Percentiles rank a stretch among this genome's conserved stretches.
phyloP scores from a whole-genome alignment of 2,329 filamentous ascomycete genomes.

The Fusarium miscanthi region DNA sequence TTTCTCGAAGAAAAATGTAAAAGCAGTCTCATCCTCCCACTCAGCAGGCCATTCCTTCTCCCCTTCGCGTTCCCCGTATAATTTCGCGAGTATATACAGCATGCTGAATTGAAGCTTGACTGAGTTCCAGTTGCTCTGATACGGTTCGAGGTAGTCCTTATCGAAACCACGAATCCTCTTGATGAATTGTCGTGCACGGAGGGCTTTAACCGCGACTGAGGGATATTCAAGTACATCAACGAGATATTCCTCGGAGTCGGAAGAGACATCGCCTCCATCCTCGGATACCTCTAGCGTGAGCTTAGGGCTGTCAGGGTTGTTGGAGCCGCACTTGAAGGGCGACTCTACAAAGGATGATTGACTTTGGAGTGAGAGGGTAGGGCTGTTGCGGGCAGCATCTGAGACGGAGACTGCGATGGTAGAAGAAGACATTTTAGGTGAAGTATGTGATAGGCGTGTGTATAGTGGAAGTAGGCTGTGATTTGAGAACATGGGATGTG shows the following conservation, averaged over 20 bases:
- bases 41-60: not conserved
- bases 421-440: not conserved
- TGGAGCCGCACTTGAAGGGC: not conserved
- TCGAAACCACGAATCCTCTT: not conserved
- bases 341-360: too few relatives aligned
- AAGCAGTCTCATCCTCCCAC: not conserved
- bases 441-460: not conserved
- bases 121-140: not conserved
- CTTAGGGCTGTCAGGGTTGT: too few relatives aligned
- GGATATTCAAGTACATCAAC: not conserved
- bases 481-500: fast-evolving
- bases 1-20: not conserved
- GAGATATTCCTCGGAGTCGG: not conserved
- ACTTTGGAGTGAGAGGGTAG: fast-evolving
- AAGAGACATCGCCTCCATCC: not conserved
- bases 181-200: not conserved
- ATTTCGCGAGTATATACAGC: fast-evolving
- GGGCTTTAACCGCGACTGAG: not conserved
- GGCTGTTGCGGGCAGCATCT: fast-evolving
- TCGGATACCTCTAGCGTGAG: fast-evolving
- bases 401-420: fast-evolving
- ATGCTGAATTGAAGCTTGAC: not conserved
- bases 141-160: not conserved
- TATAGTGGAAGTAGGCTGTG: not conserved
- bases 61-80: not conserved